Percentiles rank a stretch among this genome's conserved stretches.
Evolutionary conservation across 2,329 filamentous ascomycete species (phyloP).

Genomic region (Penicillium vulpinum): DNA sequence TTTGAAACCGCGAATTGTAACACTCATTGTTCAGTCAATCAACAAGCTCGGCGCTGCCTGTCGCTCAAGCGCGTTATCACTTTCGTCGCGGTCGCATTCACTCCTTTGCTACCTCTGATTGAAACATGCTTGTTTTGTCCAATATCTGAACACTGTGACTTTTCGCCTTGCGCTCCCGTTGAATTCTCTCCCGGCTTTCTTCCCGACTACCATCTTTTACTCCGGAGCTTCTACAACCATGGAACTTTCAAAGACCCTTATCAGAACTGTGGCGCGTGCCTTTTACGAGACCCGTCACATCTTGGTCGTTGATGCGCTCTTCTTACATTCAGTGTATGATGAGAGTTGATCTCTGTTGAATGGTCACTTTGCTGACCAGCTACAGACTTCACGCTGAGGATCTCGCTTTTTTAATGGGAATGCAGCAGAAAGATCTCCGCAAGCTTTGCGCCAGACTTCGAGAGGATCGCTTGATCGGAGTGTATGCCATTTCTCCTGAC

Average conservation of each 20-base stretch:
- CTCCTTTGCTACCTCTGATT: conserved; percentile 1
- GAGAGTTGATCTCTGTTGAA: conserved; percentile 13
- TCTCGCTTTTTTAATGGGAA: conserved; percentile 79
- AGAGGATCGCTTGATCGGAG: conserved; percentile 80
- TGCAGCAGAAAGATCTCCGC: conserved; percentile 88
- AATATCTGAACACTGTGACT: conserved; percentile 1
- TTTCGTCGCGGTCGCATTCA: not conserved
- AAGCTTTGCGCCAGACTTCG: conserved; percentile 82
- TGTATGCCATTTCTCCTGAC: conserved; percentile 55
- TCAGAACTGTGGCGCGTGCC: conserved; percentile 80
- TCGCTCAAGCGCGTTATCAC: conserved; percentile 2
- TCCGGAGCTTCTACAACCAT: conserved; percentile 38
- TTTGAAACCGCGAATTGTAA: conserved; percentile 3
- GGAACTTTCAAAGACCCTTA: conserved; percentile 72
- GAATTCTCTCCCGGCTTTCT: not conserved
- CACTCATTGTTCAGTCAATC: conserved; percentile 5
- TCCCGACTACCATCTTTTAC: not conserved
- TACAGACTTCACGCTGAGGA: conserved; percentile 77
- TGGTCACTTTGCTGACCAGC: conserved; percentile 16
- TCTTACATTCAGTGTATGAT: conserved; percentile 68
- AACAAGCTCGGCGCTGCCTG: conserved; percentile 8
- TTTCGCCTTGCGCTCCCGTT: conserved; percentile 5
- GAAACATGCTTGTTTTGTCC: conserved; percentile 4
- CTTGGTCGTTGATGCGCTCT: conserved; percentile 76
- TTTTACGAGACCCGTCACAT: conserved; percentile 87